Conservation (phyloP, 148 eudicot species). For the Polygonum aviculare region DNA sequence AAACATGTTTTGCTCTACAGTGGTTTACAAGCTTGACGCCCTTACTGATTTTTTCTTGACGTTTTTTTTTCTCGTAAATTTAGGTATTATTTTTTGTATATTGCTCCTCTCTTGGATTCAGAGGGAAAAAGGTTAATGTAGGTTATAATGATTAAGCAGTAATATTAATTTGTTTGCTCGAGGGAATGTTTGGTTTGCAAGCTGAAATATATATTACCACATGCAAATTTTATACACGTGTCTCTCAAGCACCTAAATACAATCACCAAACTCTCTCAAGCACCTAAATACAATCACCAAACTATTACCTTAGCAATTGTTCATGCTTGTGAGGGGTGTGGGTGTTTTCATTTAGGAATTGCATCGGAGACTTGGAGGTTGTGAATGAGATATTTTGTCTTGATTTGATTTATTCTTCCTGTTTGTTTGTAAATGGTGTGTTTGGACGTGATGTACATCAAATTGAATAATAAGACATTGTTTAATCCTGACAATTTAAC, state of each 20-base stretch:
- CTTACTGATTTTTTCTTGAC: too few species aligned
- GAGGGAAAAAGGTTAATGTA: not conserved
- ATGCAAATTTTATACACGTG: not conserved
- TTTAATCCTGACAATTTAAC: not conserved
- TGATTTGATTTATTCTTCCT: not conserved
- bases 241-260: too few species aligned
- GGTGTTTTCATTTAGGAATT: not conserved
- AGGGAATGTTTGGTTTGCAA: not conserved
- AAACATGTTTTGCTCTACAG: not conserved
- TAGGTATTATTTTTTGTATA: not conserved
- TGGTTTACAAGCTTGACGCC: not conserved
- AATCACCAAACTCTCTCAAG: too few species aligned
- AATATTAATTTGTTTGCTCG: not conserved
- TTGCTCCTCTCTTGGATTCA: not conserved
- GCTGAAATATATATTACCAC: not conserved
- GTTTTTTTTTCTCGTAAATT: not conserved
- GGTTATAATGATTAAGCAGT: not conserved
- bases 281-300: too few species aligned
- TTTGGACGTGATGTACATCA: not conserved
- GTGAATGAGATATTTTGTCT: not conserved
- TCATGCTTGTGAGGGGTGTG: not conserved
- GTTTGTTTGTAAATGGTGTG: not conserved
- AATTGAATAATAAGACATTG: not conserved
- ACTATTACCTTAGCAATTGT: not conserved
- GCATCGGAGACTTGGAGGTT: not conserved